Percentiles rank a stretch among this genome's conserved stretches.
phyloP scores from a whole-genome alignment of 768 basidiomycete species.

The Artomyces pyxidatus region DNA sequence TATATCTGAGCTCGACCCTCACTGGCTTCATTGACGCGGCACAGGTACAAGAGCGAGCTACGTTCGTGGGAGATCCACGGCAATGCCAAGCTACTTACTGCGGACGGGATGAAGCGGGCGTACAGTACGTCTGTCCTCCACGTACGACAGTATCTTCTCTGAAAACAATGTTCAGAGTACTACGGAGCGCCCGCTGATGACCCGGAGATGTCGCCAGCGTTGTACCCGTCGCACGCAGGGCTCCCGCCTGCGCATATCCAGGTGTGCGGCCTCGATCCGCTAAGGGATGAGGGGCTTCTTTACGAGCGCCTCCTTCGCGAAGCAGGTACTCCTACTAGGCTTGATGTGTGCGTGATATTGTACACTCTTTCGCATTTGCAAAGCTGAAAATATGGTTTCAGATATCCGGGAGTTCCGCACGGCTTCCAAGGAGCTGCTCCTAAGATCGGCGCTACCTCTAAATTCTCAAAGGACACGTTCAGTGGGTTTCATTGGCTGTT shows the following conservation, averaged over 20 bases:
- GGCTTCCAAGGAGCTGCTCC: background rate
- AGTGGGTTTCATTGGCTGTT: background rate
- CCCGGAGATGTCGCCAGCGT: background rate
- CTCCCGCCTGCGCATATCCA: slow-evolving; percentile 2
- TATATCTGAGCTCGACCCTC: background rate
- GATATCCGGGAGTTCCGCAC: background rate
- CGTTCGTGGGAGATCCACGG: background rate
- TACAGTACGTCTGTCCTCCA: too few relatives aligned
- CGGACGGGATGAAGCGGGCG: too few relatives aligned
- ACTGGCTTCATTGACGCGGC: background rate
- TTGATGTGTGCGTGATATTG: background rate
- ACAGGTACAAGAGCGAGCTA: background rate
- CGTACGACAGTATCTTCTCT: too few relatives aligned
- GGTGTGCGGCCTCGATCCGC: slow-evolving; percentile 1
- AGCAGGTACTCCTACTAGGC: background rate
- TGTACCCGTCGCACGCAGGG: background rate
- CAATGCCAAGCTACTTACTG: too few relatives aligned
- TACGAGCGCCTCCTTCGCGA: background rate
- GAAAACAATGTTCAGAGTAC: too few relatives aligned
- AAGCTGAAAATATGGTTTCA: background rate
- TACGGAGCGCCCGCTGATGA: background rate
- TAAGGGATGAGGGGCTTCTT: slow-evolving; percentile 1
- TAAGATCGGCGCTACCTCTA: background rate
- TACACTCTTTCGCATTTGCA: too few relatives aligned
- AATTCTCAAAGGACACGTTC: background rate